Evolutionary conservation across 148 eudicot genomes (phyloP), one percentile per base, ranked within the genome.

Genomic region (Spergularia marina): DNA sequence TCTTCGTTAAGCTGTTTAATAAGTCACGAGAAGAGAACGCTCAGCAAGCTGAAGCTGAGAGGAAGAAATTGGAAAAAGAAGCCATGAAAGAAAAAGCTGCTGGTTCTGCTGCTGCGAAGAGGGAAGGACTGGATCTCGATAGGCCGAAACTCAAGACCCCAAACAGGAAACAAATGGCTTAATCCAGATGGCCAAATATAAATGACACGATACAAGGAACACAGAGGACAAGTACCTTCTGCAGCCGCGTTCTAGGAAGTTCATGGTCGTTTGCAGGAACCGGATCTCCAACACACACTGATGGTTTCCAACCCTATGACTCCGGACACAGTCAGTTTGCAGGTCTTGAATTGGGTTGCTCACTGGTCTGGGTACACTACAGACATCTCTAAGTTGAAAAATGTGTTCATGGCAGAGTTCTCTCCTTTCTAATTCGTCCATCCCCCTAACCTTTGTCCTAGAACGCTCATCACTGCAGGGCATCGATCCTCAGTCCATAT

Each of bases 61-160:
- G 83, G 87, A 96, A 92, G 87, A 96, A 87, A 81, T 34, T 91
- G 85, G 99, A 96, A 70, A 95, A 95, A 83, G 99, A 95, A 92
- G 99, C 97, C 53, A 80, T 87, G 82, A 91, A 89, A 81, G 96
- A 93, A 68, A 90, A 84, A 79, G 81, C 87, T n/a, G 87, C 89
- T 0, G 85, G 91, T 9, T 77, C 82, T 74, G 65, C 92, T 69
- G 78, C 85, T 57, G 82, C 80, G 8, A 89, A 81, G 72, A 92
- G 78, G 77, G 96, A 92, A 70, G 79, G 85, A 54, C 57, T 67
- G 4, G 91, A 85, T 75, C 62, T 78, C 30, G 90, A 89, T 68
- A 82, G 87, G 77, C 75, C 85, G 52, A 94, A 85, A 77, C 78
- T 77, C 68, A 82, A 74, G 64, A 49, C 70, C 12, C 66, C 82